A percentile compares a stretch with the other conserved stretches of the same genome.
Conservation (phyloP, 352 stramenopile genomes). For the Phytophthora pini region DNA sequence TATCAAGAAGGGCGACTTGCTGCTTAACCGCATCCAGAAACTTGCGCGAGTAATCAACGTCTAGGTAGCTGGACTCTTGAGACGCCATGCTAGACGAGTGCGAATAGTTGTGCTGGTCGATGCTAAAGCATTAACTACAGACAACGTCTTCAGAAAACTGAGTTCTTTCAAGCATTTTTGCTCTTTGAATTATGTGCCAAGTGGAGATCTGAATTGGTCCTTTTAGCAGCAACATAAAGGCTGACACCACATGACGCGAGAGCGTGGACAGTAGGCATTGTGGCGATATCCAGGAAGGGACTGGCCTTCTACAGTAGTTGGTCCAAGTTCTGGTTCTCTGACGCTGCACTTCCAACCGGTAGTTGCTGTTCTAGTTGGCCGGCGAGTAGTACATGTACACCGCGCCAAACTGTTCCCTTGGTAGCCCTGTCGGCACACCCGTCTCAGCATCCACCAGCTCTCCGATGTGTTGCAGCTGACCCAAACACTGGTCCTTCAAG, state of each 20-base stretch:
- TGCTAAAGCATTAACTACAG: constrained; percentile 16
- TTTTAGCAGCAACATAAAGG: no score
- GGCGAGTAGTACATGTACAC: constrained; percentile 69
- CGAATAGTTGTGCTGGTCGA: constrained; percentile 13
- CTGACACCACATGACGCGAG: no score
- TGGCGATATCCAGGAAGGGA: no score
- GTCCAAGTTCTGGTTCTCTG: no score
- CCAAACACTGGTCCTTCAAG: constrained; percentile 53
- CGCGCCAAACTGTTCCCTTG: constrained; percentile 58
- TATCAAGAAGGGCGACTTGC: constrained; percentile 98
- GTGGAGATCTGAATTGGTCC: no score
- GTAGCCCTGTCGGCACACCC: constrained; percentile 39
- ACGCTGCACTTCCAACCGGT: neutral
- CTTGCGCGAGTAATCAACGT: constrained; percentile 97
- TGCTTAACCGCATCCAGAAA: constrained; percentile 99
- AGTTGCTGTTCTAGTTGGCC: constrained; percentile 20
- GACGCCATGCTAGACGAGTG: neutral
- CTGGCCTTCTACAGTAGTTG: no score
- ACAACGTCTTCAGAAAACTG: neutral
- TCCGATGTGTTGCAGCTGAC: constrained; percentile 56
- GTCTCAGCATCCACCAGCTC: constrained; percentile 47
- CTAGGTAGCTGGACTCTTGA: constrained; percentile 40
- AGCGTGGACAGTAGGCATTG: no score
- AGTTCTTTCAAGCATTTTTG: no score
- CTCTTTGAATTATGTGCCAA: no score